Base-by-base conservation (phyloP, 2,329 filamentous ascomycete genomes). In the Pleurostoma richardsiae region DNA sequence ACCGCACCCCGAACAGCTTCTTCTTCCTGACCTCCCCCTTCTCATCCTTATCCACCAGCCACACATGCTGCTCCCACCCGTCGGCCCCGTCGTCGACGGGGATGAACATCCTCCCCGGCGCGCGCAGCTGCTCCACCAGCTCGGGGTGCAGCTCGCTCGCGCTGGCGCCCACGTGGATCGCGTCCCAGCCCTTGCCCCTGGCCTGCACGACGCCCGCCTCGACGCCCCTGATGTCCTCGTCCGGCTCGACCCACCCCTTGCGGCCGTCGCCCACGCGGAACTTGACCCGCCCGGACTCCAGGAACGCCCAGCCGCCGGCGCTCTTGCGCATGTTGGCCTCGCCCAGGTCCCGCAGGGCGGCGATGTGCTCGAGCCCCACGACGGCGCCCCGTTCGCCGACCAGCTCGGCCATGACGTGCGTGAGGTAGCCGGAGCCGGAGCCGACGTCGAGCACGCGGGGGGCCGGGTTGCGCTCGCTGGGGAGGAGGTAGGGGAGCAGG, bases 101-200 rank as follows among this genome's bases (percentile, higher is more conserved):
- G 8, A 94, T 87, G 61, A 94, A 92, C 67, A 94, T 76, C 53
- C 86, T 75, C 1, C 94, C 94, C 0, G 92, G 92, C 3, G 78
- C 70, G 52, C 82, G 82, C 54, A 99, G 69, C 70, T 97, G 94
- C 30, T 83, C 78, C 41, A 95, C 68, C 54, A 97, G 67, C 49
- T 80, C 77, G 19, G 78, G 61, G 62, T 95, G 91, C 46, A 95
- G 68, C 59, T 82, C 78, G 28, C 70, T 77, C 0, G 92, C 92
- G 6, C 90, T 88, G 1, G 94, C 94, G 0, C 94, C 94, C 3
- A 97, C 94, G 62, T 97, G 94, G 49, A 99, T 97, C 3, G 88
- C 91, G 74, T 97, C 90, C 75, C 92, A 99, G 0, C 82, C 76
- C 30, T 65, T 68, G 51, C 69, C 74, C 10, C 72, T 68, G 46